phyloP scores from a whole-genome alignment of 768 basidiomycete genomes.

The Arthromyces matolae region DNA sequence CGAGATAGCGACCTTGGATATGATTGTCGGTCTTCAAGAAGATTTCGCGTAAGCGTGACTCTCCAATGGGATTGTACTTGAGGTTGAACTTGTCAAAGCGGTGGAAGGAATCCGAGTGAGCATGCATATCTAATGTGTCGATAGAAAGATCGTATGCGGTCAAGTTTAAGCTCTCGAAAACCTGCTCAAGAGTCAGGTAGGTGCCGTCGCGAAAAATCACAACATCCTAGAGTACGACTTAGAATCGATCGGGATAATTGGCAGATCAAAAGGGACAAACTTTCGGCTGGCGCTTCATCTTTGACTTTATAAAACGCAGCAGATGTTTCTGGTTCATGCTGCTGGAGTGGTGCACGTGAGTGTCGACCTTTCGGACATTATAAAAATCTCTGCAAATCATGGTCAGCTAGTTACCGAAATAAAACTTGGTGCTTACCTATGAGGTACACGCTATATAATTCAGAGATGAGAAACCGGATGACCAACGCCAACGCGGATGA shows the following conservation, averaged over 20 bases:
- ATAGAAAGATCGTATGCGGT: slow-evolving; percentile 98
- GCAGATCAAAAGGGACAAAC: slow-evolving; percentile 34
- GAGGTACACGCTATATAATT: slow-evolving; percentile 57
- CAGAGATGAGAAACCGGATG: slow-evolving; percentile 2
- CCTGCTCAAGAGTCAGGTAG: slow-evolving; percentile 83
- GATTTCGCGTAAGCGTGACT: slow-evolving; percentile 91
- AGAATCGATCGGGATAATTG: not conserved
- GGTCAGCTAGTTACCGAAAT: too few species aligned
- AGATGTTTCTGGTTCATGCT: slow-evolving; percentile 99
- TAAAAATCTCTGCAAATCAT: slow-evolving; percentile 82
- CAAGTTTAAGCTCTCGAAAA: slow-evolving; percentile 93
- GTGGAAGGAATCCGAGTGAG: slow-evolving; percentile 96
- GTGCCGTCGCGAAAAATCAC: slow-evolving; percentile 94
- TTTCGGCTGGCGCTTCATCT: slow-evolving; percentile 86
- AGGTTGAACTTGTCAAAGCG: slow-evolving; percentile 98
- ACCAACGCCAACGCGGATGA: not conserved
- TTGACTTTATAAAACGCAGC: slow-evolving; percentile 97
- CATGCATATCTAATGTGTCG: slow-evolving; percentile 99
- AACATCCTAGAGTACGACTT: slow-evolving; percentile 67
- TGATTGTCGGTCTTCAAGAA: slow-evolving; percentile 98
- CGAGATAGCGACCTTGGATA: slow-evolving; percentile 88
- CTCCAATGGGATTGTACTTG: slow-evolving; percentile 96
- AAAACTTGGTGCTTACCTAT: slow-evolving; percentile 52
- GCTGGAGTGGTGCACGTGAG: slow-evolving; percentile 97
- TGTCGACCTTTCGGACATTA: slow-evolving; percentile 97